Evolutionary conservation across 2,329 filamentous ascomycete species (phyloP), one percentile per base, ranked within the genome.

Genomic region (Hymenoscyphus repandus): DNA sequence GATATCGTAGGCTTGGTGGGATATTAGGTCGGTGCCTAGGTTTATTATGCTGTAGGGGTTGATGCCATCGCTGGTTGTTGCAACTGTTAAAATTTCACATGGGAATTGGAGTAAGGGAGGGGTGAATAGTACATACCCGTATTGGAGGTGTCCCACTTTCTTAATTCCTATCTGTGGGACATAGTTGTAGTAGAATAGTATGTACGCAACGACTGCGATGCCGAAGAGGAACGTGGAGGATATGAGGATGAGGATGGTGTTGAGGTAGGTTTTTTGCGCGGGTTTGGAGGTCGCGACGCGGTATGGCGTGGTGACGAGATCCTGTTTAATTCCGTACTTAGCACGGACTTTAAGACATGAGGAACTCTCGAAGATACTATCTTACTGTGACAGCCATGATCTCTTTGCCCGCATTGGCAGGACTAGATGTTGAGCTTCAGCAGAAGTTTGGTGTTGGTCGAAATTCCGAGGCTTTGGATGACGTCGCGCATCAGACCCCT

Each of bases 1-100:
- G 38, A 99, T 78, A 67, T 97, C 90, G 74, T 99, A 99, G 43
- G 84, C 78, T 67, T 96, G 92, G 42, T 80, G 76, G 15, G 81
- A 74, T 58, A 86, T 81, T 55, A 93, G 72, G 42, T 79, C 74
- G 13, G 72, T 52, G 34, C 56, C 52, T 32, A 68, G 59, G 20
- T 52, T 47, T 1, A 60, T 56, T 41, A 66, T 56, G 47, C 61
- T 64, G 36, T 67, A 66, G 2, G 66, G 66, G 45, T 66, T 59
- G 31, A 57, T 58, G 15, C 66, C 68, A 55, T 73, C 66, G 20
- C 72, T 75, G 40, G n/a, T 46, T 12, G 32, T 47, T 18, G 51
- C 34, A 15, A 22, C 30, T 20, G 7, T 40, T 3, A 18, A 17
- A 27, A 12, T 43, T 18, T 15, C 33, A 31, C 17, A 6, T 36